Base-by-base conservation (phyloP, 2,329 filamentous ascomycete species). In the Cordyceps farinosa region DNA sequence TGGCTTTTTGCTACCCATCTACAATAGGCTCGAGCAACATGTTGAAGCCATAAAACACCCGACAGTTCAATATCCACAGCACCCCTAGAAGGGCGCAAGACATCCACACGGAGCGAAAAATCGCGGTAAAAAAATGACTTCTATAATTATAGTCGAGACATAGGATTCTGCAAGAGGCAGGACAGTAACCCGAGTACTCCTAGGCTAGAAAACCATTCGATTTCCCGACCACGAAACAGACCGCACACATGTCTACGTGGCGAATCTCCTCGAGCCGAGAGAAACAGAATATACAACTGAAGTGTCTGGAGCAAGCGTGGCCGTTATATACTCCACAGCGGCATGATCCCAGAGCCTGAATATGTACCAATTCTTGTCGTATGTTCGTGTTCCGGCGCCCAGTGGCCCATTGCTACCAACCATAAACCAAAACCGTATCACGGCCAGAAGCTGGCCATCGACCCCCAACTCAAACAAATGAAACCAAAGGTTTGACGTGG, bases 401-500 rank as follows among this genome's bases (percentile, higher is more conserved):
- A 61, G 66, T 65, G 13, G 62, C 66, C 68, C 64, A n/a, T 64
- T 66, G 63, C 67, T 59, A 60, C 62, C 60, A 63, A 64, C 69
- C 63, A 61, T 66, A 71, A 71, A 74, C 66, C 72, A 71, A 70
- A 68, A 67, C 68, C 65, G 69, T 66, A 66, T 75, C 76, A 74
- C 34, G 74, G 73, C 74, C 36, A 74, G 73, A 78, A 71, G 69
- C 71, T 74, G 72, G 72, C 71, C 73, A 74, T 73, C 69, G 71
- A 75, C 76, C 74, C 72, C 65, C 69, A 73, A 76, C 77, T 76
- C 71, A 72, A 72, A 75, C 73, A 75, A 73, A 75, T 68, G 69
- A 76, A 73, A 74, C 74, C 76, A 74, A 76, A 74, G 74, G 73
- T 72, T 71, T 70, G 72, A 73, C 70, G 72, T 75, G 72, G 70